Evolutionary conservation across 768 basidiomycete species (phyloP).

Genomic region (Xerocomus brunneocitrinus): DNA sequence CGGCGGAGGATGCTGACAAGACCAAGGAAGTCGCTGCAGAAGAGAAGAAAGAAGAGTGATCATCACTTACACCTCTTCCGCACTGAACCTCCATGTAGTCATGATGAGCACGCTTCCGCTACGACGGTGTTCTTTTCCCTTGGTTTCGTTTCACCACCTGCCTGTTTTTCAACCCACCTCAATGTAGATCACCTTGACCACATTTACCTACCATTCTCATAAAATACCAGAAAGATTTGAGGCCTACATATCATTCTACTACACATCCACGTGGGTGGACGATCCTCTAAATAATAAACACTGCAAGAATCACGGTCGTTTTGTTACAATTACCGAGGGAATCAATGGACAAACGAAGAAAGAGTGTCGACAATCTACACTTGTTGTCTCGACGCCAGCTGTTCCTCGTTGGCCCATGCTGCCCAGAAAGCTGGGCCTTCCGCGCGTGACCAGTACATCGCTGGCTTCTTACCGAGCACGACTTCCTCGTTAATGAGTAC

Average conservation of each 20-base stretch:
- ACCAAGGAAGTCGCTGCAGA: constrained; percentile 24
- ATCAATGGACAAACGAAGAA: background rate
- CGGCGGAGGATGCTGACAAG: constrained; percentile 33
- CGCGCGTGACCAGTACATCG: constrained; percentile 72
- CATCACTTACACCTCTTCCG: constrained; percentile 4
- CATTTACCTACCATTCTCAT: constrained; percentile 25
- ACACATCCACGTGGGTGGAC: background rate
- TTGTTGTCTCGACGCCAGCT: constrained; percentile 13
- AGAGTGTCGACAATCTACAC: constrained; percentile 6
- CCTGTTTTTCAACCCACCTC: constrained; percentile 8
- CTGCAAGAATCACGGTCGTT: background rate
- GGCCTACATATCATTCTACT: background rate
- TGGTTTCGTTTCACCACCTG: constrained; percentile 10
- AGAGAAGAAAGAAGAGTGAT: constrained; percentile 35
- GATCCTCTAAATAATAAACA: background rate
- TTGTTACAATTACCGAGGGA: background rate
- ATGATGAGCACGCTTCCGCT: constrained; percentile 10
- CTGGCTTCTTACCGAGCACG: constrained; percentile 56
- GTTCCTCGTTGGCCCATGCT: constrained; percentile 71
- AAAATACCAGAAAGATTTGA: constrained; percentile 24
- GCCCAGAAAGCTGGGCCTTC: constrained; percentile 69
- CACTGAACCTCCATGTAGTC: background rate
- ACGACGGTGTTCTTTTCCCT: constrained; percentile 3
- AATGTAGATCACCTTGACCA: constrained; percentile 30
- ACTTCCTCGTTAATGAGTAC: constrained; percentile 76